Base-by-base conservation (phyloP, 306 rosid species). In the Vachellia collinsii region DNA sequence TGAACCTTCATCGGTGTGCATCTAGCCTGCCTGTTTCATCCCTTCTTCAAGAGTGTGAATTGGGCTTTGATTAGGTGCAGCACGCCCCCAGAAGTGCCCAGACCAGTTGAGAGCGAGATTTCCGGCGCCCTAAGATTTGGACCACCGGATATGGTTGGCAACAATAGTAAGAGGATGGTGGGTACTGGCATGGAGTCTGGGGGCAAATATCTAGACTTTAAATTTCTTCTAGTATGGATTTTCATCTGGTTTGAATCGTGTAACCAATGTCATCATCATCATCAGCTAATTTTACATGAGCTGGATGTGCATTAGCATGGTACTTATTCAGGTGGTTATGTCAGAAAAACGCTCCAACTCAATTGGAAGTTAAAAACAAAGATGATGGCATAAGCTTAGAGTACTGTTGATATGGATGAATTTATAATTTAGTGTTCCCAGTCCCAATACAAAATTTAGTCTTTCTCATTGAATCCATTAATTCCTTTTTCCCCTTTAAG, bases 21-120 rank as follows among this genome's bases (percentile, higher is more conserved):
- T 94, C 85, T 97, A 92, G 77, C 97, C 98, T 59, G 90, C 99
- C 9, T 95, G 99, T 81, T 93, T 95, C 70, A 80, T 95, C 65
- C 97, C 6, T 95, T 95, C 94, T 29, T 95, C 69, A 97, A 93
- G 78, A 97, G 99, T 9, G 97, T 95, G 64, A 95, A 95, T 84
- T 95, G 99, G 99, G 99, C 99, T n/a, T 86, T 95, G 83, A 95
- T 95, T 54, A 80, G 99, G 79, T 95, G 97, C 87, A 89, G 97
- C 87, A 95, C 97, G 0, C 99, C 99, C 0, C 99, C 99, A 5
- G 99, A 95, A 86, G 97, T 95, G 78, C 99, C 99, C 0, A 88
- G 97, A 85, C 99, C 99, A 3, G 73, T 90, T 80, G 99, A 94
- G 86, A 78, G 86, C 9, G 99, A 93, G 73, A 83, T n/a, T n/a